Evolutionary conservation across 495 filamentous ascomycete genomes (phyloP).

Genomic region (Tricharina praecox): DNA sequence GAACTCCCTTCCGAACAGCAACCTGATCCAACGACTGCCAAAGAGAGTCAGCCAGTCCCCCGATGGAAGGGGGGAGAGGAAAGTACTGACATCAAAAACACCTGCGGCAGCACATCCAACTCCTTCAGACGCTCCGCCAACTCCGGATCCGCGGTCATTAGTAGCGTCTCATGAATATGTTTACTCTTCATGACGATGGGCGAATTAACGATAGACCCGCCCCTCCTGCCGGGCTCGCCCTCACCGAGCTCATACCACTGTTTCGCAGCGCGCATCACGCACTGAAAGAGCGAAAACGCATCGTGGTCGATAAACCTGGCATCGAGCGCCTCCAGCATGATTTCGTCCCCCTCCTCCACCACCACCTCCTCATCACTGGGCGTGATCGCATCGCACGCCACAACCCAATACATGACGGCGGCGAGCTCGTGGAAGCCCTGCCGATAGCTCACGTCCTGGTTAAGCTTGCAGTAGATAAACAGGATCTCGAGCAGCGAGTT

Average conservation of each 20-base stretch:
- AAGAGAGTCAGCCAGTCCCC: not conserved
- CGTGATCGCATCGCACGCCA: slow-evolving; percentile 53
- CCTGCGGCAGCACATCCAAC: slow-evolving; percentile 84
- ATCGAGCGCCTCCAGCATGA: slow-evolving; percentile 52
- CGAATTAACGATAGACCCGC: slow-evolving; percentile 34
- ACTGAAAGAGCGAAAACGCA: slow-evolving; percentile 67
- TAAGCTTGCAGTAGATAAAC: slow-evolving; percentile 89
- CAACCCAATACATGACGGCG: slow-evolving; percentile 76
- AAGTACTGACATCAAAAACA: slow-evolving; percentile 69
- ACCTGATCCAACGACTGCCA: slow-evolving; percentile 73
- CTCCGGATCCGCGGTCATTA: slow-evolving; percentile 62
- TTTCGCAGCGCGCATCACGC: slow-evolving; percentile 72
- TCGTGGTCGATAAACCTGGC: slow-evolving; percentile 68
- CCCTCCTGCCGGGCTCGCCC: slow-evolving; percentile 24
- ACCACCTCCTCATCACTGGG: not conserved
- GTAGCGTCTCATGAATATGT: slow-evolving; percentile 63
- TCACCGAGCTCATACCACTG: slow-evolving; percentile 63
- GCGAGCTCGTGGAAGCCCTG: slow-evolving; percentile 97
- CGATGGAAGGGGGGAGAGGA: not conserved
- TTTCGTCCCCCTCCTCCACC: slow-evolving; percentile 31
- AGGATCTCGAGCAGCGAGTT: slow-evolving; percentile 70
- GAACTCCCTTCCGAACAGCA: slow-evolving; percentile 88
- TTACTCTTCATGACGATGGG: slow-evolving; percentile 74
- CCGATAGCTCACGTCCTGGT: slow-evolving; percentile 62
- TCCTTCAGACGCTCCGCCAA: slow-evolving; percentile 65